Evolutionary conservation across 495 filamentous ascomycete species (phyloP).

Genomic region (Paragyromitra xinjiangensis): DNA sequence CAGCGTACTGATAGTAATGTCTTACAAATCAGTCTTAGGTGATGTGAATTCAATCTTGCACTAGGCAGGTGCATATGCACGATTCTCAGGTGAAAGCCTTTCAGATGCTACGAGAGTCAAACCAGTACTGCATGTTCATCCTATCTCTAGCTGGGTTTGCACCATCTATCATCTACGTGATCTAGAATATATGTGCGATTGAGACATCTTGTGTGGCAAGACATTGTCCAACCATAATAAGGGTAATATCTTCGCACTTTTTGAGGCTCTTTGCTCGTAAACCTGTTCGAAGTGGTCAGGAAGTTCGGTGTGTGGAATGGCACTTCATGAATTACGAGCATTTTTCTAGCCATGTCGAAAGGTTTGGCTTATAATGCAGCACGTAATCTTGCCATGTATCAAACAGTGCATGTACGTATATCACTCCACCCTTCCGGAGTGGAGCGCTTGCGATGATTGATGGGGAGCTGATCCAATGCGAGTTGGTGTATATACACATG

Average conservation of each 20-base stretch:
- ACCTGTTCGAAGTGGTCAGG: not conserved
- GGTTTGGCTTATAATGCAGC: slow-evolving; percentile 31
- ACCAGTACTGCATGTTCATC: slow-evolving; percentile 35
- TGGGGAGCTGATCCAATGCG: not conserved
- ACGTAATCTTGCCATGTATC: slow-evolving; percentile 40
- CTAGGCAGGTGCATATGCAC: slow-evolving; percentile 1
- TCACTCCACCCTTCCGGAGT: not conserved
- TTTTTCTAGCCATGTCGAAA: slow-evolving; percentile 13
- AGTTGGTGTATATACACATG: not conserved
- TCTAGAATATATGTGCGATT: slow-evolving; percentile 28
- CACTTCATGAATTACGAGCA: slow-evolving; percentile 16
- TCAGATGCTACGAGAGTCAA: not conserved
- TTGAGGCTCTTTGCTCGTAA: not conserved
- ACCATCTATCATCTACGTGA: not conserved
- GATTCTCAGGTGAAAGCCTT: not conserved
- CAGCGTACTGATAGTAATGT: not conserved
- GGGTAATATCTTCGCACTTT: not conserved
- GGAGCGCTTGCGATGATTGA: not conserved
- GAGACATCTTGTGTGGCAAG: slow-evolving; percentile 7
- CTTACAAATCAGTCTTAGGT: not conserved
- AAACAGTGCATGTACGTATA: slow-evolving; percentile 19
- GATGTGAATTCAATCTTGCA: not conserved
- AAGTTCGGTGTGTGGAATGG: slow-evolving; percentile 19
- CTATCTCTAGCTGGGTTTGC: slow-evolving; percentile 14
- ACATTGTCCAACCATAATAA: slow-evolving; percentile 3